Evolutionary conservation across 371 early-diverging fungal species (phyloP).

Genomic region (Mucor lusitanicus): DNA sequence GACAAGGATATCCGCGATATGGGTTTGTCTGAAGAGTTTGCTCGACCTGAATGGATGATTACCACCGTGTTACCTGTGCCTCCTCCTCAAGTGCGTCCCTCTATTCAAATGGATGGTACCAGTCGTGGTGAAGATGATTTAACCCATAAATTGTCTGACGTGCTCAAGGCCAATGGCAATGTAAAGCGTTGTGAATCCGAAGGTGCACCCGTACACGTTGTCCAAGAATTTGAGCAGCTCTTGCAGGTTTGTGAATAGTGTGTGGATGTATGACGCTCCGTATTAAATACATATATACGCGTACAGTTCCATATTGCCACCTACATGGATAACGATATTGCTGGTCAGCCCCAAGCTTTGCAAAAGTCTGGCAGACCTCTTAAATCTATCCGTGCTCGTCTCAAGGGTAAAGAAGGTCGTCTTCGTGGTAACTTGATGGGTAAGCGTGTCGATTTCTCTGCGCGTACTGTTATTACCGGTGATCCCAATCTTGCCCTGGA

Average conservation of each 20-base stretch:
- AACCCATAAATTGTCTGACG: slow-evolving; percentile 96
- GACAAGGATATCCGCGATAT: slow-evolving; percentile 89
- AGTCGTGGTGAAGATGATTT: slow-evolving; percentile 98
- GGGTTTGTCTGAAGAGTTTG: slow-evolving; percentile 93
- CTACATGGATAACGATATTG: slow-evolving; percentile 98
- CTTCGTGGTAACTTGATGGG: slow-evolving; percentile 99
- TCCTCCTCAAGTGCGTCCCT: slow-evolving; percentile 99
- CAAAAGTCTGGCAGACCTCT: slow-evolving; percentile 98
- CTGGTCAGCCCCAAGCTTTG: slow-evolving; percentile 96
- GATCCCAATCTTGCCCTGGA: slow-evolving; percentile 98
- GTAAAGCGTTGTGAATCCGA: slow-evolving; percentile 92
- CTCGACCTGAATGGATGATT: slow-evolving; percentile 99
- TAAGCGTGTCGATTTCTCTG: slow-evolving; percentile 99
- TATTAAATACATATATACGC: not conserved
- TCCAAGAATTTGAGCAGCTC: slow-evolving; percentile 94
- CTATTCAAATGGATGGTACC: slow-evolving; percentile 95
- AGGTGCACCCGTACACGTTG: slow-evolving; percentile 95
- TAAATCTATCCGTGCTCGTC: slow-evolving; percentile 96
- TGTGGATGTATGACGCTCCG: too few relatives aligned
- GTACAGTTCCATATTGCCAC: slow-evolving; percentile 96
- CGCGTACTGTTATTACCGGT: slow-evolving; percentile 99
- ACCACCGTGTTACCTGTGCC: slow-evolving; percentile 96
- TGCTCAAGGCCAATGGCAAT: slow-evolving; percentile 96
- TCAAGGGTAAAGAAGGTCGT: slow-evolving; percentile 99
- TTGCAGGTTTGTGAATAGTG: slow-evolving; percentile 67